These are phyloP conservation scores for Alnus glutinosa DNA, from an alignment of 306 rosid species.

Conservation along the genomic window DNA sequence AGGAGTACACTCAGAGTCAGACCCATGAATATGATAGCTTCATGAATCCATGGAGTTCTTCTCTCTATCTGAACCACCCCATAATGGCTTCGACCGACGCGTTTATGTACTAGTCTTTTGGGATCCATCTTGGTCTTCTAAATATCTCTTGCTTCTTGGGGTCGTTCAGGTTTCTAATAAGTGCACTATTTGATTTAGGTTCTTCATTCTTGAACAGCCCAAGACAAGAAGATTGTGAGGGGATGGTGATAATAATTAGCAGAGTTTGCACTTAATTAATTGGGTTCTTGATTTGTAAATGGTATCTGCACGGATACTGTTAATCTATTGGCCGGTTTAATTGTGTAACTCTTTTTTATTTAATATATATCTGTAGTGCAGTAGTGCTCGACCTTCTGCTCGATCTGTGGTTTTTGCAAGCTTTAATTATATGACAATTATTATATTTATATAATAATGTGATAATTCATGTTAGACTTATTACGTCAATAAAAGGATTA, in stretches of 20 bases:
- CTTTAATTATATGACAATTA: no score
- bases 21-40: constrained; percentile 37
- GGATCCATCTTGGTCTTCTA: not conserved
- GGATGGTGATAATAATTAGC: no score
- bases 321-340: not conserved
- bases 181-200: no score
- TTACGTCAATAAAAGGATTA: no score
- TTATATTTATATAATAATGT: no score
- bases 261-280: no score
- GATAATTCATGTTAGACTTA: no score
- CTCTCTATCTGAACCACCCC: constrained; percentile 39
- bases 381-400: no score
- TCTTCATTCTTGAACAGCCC: no score
- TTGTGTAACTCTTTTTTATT: not conserved
- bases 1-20: constrained; percentile 14
- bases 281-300: not conserved
- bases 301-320: not conserved
- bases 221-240: no score
- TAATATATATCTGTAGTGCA: not conserved
- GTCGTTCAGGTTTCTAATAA: no score
- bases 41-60: constrained; percentile 40
- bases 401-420: no score
- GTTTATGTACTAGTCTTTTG: constrained; percentile 35
- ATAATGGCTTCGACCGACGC: constrained; percentile 44
- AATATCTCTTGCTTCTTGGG: not conserved